phyloP scores from a whole-genome alignment of 176 grass and related monocot species.

The Typha latifolia region DNA sequence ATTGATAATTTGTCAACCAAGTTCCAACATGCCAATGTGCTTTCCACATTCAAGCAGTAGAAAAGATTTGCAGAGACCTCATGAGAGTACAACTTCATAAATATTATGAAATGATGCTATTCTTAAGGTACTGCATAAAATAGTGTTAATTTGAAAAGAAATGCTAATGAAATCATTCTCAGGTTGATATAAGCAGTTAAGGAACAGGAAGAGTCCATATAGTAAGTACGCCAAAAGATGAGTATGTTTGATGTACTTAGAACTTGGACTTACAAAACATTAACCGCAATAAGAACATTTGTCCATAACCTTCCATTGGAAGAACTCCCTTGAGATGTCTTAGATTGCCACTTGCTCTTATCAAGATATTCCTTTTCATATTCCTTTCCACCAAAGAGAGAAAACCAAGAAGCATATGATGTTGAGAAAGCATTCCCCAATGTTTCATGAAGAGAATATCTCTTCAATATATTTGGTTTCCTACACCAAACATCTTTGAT shows the following conservation, averaged over 20 bases:
- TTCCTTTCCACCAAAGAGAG: conserved; percentile 40
- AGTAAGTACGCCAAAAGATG: no score
- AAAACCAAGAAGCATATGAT: conserved; percentile 23
- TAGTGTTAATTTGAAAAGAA: no score
- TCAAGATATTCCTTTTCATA: conserved; percentile 21
- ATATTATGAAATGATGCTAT: no score
- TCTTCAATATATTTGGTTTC: conserved; percentile 13
- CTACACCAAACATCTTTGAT: conserved; percentile 29
- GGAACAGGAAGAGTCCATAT: background rate
- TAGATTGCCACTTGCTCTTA: conserved; percentile 22
- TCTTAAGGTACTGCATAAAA: no score
- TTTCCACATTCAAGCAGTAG: no score
- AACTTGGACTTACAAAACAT: conserved; percentile 47
- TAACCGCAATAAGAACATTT: conserved; percentile 59
- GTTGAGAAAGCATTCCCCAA: conserved; percentile 17
- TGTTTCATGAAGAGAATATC: conserved; percentile 22
- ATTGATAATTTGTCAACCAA: no score
- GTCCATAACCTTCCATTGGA: conserved; percentile 72
- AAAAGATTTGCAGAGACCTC: no score
- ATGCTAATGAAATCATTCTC: background rate
- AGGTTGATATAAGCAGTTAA: background rate
- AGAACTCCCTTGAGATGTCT: conserved; percentile 24
- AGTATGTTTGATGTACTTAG: background rate
- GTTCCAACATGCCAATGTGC: no score
- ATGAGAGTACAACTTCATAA: no score